Evolutionary conservation across 148 eudicot species (phyloP).

Genomic region (Drosera capensis): DNA sequence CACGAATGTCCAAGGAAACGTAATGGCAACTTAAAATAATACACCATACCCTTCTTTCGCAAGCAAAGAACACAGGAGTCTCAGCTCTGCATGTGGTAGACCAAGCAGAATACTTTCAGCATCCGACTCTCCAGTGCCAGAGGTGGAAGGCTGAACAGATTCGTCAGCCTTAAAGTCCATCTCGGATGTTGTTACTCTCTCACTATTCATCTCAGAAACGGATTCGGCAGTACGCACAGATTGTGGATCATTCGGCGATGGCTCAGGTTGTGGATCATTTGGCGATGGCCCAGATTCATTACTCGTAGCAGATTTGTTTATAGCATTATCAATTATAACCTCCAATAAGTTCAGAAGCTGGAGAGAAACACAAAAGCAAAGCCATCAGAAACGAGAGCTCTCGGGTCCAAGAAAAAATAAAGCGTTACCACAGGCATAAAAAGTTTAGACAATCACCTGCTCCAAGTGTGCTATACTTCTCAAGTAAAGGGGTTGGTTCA

Average conservation of each 20-base stretch:
- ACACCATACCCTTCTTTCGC: conserved; percentile 84
- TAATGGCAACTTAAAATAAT: no score
- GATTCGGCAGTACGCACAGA: no score
- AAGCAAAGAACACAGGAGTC: conserved; percentile 76
- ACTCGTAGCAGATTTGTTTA: conserved; percentile 39
- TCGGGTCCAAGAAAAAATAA: not conserved
- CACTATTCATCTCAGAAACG: conserved; percentile 32
- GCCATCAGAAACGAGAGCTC: not conserved
- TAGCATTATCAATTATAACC: conserved; percentile 73
- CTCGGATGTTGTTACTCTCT: conserved; percentile 26
- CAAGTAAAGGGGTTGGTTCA: conserved; percentile 77
- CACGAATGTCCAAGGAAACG: no score
- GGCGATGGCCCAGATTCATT: conserved; percentile 35
- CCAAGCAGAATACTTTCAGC: conserved; percentile 27
- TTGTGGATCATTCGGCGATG: no score
- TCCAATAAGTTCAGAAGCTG: conserved; percentile 80
- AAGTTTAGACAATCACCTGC: conserved; percentile 36
- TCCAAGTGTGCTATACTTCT: conserved; percentile 92
- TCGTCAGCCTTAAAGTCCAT: conserved; percentile 28
- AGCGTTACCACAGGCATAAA: not conserved
- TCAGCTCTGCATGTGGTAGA: conserved; percentile 68
- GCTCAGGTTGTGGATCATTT: conserved; percentile 32
- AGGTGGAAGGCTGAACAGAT: conserved; percentile 31
- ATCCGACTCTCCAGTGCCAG: conserved; percentile 26
- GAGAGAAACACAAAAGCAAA: not conserved